These are phyloP conservation scores for Acer yangbiense DNA, from an alignment of 345 rosid genomes.

Conservation along the genomic window DNA sequence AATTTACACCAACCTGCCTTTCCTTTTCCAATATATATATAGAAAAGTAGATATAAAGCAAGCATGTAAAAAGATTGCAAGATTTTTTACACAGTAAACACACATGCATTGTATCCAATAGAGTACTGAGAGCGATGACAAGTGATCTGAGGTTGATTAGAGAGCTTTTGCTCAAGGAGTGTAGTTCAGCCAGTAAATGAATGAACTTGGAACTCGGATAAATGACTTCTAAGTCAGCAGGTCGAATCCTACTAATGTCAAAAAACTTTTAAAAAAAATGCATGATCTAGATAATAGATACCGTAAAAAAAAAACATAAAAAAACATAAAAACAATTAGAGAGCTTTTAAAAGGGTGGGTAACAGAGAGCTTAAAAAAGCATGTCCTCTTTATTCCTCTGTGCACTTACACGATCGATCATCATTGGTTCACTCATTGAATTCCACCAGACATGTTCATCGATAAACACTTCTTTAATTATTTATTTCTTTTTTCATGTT, in stretches of 20 bases:
- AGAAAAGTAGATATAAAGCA: slow-evolving; percentile 37
- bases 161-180: no score
- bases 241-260: no score
- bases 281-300: no score
- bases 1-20: slow-evolving; percentile 29
- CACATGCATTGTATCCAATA: not conserved
- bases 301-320: no score
- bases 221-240: no score
- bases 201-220: no score
- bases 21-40: slow-evolving; percentile 7
- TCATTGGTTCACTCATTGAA: slow-evolving; percentile 40
- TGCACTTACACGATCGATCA: slow-evolving; percentile 19
- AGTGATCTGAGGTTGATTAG: no score
- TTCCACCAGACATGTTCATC: slow-evolving; percentile 32
- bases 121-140: slow-evolving; percentile 2
- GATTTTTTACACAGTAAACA: slow-evolving; percentile 14
- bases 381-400: slow-evolving; percentile 25
- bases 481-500: not conserved
- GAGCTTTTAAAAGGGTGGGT: slow-evolving; percentile 34
- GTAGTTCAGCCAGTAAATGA: no score
- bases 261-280: no score
- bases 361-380: slow-evolving; percentile 30
- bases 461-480: not conserved
- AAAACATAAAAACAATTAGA: slow-evolving; percentile 18
- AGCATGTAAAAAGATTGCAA: slow-evolving; percentile 16